Evolutionary conservation across 371 early-diverging fungal genomes (phyloP), one percentile per base, ranked within the genome.

Genomic region (Umbelopsis sp.): DNA sequence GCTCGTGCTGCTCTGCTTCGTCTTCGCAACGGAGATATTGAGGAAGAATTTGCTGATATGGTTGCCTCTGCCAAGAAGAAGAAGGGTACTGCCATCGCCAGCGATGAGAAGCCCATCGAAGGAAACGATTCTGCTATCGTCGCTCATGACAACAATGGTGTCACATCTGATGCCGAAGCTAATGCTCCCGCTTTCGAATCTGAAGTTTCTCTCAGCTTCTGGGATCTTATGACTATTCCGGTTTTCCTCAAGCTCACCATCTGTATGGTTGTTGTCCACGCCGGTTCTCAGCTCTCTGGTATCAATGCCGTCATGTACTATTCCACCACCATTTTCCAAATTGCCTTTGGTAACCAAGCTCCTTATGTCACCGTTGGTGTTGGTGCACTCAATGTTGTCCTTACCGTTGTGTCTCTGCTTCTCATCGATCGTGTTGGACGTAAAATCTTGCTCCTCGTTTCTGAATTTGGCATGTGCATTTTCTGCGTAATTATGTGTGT

Each of bases 241-340:
- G 75, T 80, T 0, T 75, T 82, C 45, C 71, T 87, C n/a, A 90
- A 92, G 68, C 70, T 93, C 44, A 82, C 87, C 37, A 0, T 75
- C 6, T 74, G 76, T 29, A 73, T 74, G 50, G 37, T 79, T 38
- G 18, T 72, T 5, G 64, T 83, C 18, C 84, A 85, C 50, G 74
- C 77, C 22, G 69, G 74, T n/a, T 94, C 93, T 69, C 95, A 95
- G 74, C 82, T 92, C 18, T 88, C 89, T 41, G 95, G 96, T 50
- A 93, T 96, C 83, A 95, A 94, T 71, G 93, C 89, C 53, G 84
- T 93, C 67, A 79, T 89, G 66, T 85, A 89, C 70, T 95, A 91
- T 78, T 91, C 92, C n/a, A 89, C 91, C 5, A 81, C 80, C 18
- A 89, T 89, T 52, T 84, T 89, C 29, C 63, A 73, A 12, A 67